These are phyloP conservation scores for Acrocalymma vagum DNA, from an alignment of 2,329 filamentous ascomycete genomes.

Conservation along the genomic window DNA sequence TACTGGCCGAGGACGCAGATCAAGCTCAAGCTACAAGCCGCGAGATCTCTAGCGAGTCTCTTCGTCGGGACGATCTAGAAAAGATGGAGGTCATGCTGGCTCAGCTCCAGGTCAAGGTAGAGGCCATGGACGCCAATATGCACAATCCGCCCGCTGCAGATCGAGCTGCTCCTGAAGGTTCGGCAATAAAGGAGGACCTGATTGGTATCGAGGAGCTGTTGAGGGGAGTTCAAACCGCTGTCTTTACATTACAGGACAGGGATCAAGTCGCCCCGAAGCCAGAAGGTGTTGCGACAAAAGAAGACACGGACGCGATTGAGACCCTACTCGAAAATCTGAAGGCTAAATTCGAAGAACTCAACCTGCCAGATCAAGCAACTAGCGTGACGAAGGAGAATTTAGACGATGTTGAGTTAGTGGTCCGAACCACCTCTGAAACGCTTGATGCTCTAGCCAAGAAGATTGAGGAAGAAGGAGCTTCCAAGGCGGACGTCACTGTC, in stretches of 20 bases:
- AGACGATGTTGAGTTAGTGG: constrained; percentile 70
- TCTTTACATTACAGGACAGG: constrained; percentile 49
- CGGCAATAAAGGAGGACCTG: constrained; percentile 62
- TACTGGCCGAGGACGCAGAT: constrained; percentile 61
- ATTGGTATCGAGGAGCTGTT: constrained; percentile 54
- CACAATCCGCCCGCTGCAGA: constrained; percentile 53
- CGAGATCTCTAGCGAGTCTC: constrained; percentile 52
- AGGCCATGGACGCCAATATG: constrained; percentile 71
- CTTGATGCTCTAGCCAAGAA: constrained; percentile 72
- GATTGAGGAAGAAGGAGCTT: constrained; percentile 72
- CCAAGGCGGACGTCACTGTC: constrained; percentile 79
- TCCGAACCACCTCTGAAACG: constrained; percentile 78
- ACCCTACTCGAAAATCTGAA: constrained; percentile 91
- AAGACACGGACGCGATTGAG: constrained; percentile 91
- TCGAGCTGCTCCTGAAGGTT: constrained; percentile 45
- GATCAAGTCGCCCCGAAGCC: constrained; percentile 29
- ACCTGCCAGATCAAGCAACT: constrained; percentile 70
- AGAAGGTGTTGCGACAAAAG: constrained; percentile 71
- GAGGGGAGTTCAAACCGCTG: constrained; percentile 66
- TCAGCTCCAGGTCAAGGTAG: constrained; percentile 84
- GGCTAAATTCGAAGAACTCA: constrained; percentile 83
- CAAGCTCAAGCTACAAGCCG: constrained; percentile 50
- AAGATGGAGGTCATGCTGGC: constrained; percentile 85
- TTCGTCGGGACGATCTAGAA: constrained; percentile 79
- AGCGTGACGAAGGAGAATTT: constrained; percentile 69